These are phyloP conservation scores for Trichoderma pleuroti DNA, from an alignment of 2,329 filamentous ascomycete species.

Conservation along the genomic window DNA sequence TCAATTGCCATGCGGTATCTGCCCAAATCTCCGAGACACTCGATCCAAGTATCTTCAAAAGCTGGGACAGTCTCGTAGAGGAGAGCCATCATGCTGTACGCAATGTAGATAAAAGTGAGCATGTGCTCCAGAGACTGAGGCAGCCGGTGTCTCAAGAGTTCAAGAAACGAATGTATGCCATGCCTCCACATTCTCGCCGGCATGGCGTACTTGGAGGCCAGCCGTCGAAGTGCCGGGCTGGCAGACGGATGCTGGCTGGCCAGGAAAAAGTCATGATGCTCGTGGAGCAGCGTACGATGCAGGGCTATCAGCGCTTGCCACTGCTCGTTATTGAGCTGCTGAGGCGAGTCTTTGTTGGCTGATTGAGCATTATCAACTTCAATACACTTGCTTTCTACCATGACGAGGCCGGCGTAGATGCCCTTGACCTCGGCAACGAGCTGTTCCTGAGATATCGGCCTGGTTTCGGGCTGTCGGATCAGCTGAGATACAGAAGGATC, in stretches of 20 bases:
- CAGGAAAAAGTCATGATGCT: constrained; percentile 83
- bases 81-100: constrained; percentile 86
- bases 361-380: constrained; percentile 68
- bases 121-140: constrained; percentile 82
- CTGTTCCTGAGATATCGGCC: constrained; percentile 72
- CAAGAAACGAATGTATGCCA: constrained; percentile 81
- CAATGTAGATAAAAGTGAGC: constrained; percentile 83
- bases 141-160: constrained; percentile 69
- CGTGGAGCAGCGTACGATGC: constrained; percentile 75
- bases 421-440: constrained; percentile 77
- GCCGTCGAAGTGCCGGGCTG: constrained; percentile 58
- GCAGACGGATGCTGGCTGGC: constrained; percentile 84
- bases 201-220: constrained; percentile 85
- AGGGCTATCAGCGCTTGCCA: constrained; percentile 82
- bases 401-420: constrained; percentile 77
- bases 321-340: constrained; percentile 60
- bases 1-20: constrained; percentile 89
- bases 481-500: constrained; percentile 14
- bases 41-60: constrained; percentile 89
- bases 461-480: constrained; percentile 53
- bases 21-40: constrained; percentile 82
- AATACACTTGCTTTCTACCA: constrained; percentile 85
- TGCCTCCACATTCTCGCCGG: constrained; percentile 92
- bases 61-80: constrained; percentile 79
- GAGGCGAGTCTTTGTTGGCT: constrained; percentile 40